Evolutionary conservation across 2,329 filamentous ascomycete species (phyloP), one percentile per base, ranked within the genome.

Genomic region (Thelonectria blattea): DNA sequence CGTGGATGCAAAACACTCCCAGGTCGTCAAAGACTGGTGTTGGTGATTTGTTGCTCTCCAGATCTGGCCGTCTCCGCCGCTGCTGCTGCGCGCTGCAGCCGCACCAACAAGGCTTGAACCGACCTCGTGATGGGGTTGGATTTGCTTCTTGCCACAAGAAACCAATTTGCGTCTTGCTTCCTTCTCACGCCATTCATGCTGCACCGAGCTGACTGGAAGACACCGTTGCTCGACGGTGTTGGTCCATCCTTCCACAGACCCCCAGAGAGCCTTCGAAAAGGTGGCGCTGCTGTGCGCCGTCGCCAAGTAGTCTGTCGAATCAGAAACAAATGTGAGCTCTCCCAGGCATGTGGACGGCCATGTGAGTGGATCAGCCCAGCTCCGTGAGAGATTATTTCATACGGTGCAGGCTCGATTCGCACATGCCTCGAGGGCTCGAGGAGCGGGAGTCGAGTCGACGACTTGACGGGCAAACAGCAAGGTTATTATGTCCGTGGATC

Each of bases 371-470:
- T 61, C 64, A 47, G 54, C 56, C 57, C 59, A 52, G 58, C 64
- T 68, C n/a, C 63, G 66, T 66, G 71, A 73, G 69, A 69, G 64
- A 73, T 71, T 64, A 69, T 67, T 71, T 68, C 62, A 57, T 65
- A 67, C 27, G 8, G 27, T 10, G 27, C 27, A 30, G 22, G 3
- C 27, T 30, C 27, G 27, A 30, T 30, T 30, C 27, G 27, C 5
- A 30, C 69, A 69, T 68, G 48, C 64, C 22, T 24, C 3, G 22
- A 24, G 22, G 22, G 22, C 22, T 24, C 22, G 22, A 24, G n/a
- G n/a, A 24, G 48, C 22, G 27, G 27, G 22, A 14, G 22, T 30
- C 24, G 15, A 51, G 27, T 37, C 27, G 18, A 57, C 47, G 43
- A 43, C 39, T 24, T 43, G 27, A 50, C 42, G 37, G 32, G 46